Evolutionary conservation across 1,284 basidiomycete genomes (phyloP), one percentile per base, ranked within the genome.

Genomic region (Tausonia pullulans): DNA sequence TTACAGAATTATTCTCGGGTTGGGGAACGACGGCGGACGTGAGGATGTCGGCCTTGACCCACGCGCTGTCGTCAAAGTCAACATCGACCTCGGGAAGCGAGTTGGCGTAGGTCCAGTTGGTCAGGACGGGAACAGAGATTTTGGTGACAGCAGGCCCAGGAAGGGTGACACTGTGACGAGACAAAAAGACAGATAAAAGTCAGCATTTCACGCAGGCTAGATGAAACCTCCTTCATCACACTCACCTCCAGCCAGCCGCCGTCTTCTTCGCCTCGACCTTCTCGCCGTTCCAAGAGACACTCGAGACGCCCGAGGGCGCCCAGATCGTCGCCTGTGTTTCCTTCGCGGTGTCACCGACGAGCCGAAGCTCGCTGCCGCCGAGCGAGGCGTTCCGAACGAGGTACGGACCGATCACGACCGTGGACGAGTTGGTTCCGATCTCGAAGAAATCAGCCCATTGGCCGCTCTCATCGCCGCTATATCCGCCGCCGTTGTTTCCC

Each of bases 41-140:
- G 4, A 45, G 46, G 57, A 48, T 46, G 41, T 45, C 56, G 56
- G 58, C 58, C 10, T 5, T 16, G 27, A 59, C 41, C 40, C 44
- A 62, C 9, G 3, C 50, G 44, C 39, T 27, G 60, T 62, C 60
- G 39, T 62, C 52, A 48, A 58, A 69, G 39, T 43, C 60, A 14
- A 40, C 11, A 4, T 48, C 3, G 16, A 67, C 60, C 54, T 69
- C 68, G n/a, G 68, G 68, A 13, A 69, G 61, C 46, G 63, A 66
- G 61, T 69, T 63, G 43, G 41, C 44, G 6, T n/a, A 58, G n/a
- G 27, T 61, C 68, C 68, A 69, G 11, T 52, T 9, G 4, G 44
- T 14, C 46, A 69, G 55, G 14, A 41, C 49, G n/a, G 68, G 68
- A 27, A 60, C 50, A 27, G 43, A 14, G 44, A 45, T 58, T 10